Percentiles rank a stretch among this genome's conserved stretches.
These are phyloP conservation scores for Apiotrichum porosum DNA, from an alignment of 1,284 basidiomycete species.

Conservation along the genomic window DNA sequence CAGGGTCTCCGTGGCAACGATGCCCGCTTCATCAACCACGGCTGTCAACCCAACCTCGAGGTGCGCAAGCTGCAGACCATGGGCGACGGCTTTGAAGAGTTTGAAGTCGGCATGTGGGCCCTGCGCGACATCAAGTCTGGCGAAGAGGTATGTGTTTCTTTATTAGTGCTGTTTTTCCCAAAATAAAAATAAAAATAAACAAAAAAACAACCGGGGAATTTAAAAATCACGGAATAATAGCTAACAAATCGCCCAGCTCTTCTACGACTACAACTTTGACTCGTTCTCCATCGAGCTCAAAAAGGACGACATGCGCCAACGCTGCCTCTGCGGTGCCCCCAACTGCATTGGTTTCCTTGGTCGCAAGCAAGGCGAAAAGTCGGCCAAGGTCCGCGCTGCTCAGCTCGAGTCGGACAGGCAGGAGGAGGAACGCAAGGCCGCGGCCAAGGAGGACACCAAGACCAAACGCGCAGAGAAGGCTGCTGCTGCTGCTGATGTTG, in stretches of 20 bases:
- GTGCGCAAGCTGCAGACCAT: constrained; percentile 45
- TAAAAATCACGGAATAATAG: too few relatives aligned
- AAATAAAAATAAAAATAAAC: too few relatives aligned
- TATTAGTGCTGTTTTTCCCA: neutral
- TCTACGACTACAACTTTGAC: constrained; percentile 50
- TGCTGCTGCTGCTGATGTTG: neutral
- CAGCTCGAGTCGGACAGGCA: too few relatives aligned
- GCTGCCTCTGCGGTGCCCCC: constrained; percentile 46
- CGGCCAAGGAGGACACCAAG: neutral
- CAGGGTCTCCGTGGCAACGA: constrained; percentile 50
- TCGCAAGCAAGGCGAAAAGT: constrained; percentile 31
- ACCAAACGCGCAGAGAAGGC: neutral
- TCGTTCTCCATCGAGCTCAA: constrained; percentile 30
- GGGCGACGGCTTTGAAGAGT: constrained; percentile 49
- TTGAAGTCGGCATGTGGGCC: constrained; percentile 50
- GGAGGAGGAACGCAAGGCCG: constrained; percentile 13
- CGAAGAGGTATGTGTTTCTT: constrained; percentile 43
- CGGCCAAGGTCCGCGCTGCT: constrained; percentile 21
- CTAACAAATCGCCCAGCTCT: constrained; percentile 21
- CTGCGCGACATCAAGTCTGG: constrained; percentile 47
- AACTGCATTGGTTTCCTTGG: constrained; percentile 47
- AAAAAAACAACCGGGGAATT: too few relatives aligned
- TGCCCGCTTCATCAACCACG: constrained; percentile 52
- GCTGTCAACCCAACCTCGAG: constrained; percentile 49
- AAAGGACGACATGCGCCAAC: constrained; percentile 34